Evolutionary conservation across 148 eudicot genomes (phyloP).

Genomic region (Beta vulgaris): DNA sequence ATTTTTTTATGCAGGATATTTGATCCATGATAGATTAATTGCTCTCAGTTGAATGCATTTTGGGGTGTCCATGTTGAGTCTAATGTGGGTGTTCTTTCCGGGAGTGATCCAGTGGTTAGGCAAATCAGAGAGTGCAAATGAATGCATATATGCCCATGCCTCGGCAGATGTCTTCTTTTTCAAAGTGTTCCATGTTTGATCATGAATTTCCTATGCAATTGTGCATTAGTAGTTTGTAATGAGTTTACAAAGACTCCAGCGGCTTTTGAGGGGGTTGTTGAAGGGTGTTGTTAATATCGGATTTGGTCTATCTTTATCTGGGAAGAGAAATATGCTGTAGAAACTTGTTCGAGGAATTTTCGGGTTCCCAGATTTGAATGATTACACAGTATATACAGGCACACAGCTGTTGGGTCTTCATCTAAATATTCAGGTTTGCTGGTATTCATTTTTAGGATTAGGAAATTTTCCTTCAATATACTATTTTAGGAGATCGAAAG

Average conservation of each 20-base stretch:
- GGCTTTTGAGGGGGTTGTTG: constrained; percentile 13
- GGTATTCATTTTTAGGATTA: too few species aligned
- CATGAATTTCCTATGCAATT: neutral
- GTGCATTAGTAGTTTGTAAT: constrained; percentile 6
- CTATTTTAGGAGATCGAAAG: too few species aligned
- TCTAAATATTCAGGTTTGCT: too few species aligned
- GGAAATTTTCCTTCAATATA: too few species aligned
- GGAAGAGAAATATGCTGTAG: neutral
- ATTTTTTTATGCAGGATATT: neutral
- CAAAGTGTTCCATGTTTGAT: neutral
- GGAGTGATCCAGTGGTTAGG: neutral
- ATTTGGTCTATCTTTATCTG: neutral
- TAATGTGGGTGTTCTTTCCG: neutral
- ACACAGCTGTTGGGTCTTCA: neutral
- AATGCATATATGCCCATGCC: constrained; percentile 1
- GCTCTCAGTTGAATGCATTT: constrained; percentile 15
- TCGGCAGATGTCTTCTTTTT: constrained; percentile 13
- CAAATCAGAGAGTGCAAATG: neutral
- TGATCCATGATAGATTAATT: neutral
- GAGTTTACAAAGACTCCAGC: constrained; percentile 6
- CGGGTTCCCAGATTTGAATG: neutral
- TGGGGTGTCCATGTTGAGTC: constrained; percentile 8
- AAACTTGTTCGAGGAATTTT: neutral
- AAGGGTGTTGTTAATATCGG: constrained; percentile 9
- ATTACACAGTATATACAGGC: too few species aligned